Base-by-base conservation (phyloP, 768 basidiomycete species). In the Pilatotrama ljubarskyi region DNA sequence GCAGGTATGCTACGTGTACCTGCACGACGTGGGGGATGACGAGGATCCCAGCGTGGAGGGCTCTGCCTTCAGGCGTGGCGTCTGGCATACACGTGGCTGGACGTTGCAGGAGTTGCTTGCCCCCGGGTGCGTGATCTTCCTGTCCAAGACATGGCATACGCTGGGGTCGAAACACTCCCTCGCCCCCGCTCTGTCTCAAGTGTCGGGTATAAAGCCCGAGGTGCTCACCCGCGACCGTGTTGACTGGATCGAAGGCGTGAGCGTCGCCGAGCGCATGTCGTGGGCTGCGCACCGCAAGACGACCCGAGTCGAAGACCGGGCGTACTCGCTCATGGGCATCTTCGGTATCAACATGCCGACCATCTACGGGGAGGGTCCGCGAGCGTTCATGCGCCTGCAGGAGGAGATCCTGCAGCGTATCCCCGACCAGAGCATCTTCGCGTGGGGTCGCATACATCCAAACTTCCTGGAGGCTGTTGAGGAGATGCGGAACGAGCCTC, bases 211-310 rank as follows among this genome's bases (percentile, higher is more conserved):
- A 35, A 25, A 24, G 18, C n/a, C 9, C 5, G 50, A 37, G 17
- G 36, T 51, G 36, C 36, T 51, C 18, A 37, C 11, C 7, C 50
- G 36, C 4, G 36, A 37, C 9, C 50, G 50, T 9, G 10, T 24
- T 13, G 46, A 47, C 24, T 38, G 25, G 50, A 35, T 51, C 10
- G 36, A 51, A n/a, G 20, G 36, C 37, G 50, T 38, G 35, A 51
- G 50, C 37, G 50, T 51, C 36, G 50, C 50, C 9, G 36, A 51
- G 50, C 50, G 50, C 36, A 56, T 47, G 55, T 15, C 43, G n/a
- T 56, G 43, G 55, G 55, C 55, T 13, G 24, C 55, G 25, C 25
- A 37, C 26, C 43, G 55, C 25, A 25, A 38, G 10, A 47, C 44
- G 29, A 56, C 55, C 8, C 41, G 46, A 15, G 13, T 56, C 35